Percentiles rank a stretch among this genome's conserved stretches.
Evolutionary conservation across 371 early-diverging fungal genomes (phyloP).

Genomic region (Mortierella sp.): DNA sequence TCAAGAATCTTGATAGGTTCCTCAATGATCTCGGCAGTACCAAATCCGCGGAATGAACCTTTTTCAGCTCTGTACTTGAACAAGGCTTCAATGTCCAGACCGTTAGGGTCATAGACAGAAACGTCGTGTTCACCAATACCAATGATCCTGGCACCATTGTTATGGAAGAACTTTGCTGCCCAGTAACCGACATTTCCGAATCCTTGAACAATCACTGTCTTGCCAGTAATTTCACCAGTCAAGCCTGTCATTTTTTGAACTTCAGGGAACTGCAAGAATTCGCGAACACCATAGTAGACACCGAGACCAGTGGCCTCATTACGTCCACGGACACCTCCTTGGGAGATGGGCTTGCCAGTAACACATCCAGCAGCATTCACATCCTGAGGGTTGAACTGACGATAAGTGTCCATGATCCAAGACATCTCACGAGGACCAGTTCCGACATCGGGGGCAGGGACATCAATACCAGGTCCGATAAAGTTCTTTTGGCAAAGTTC

Average conservation of each 20-base stretch:
- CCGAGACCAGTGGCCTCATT: slow-evolving; percentile 93
- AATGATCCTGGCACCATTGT: slow-evolving; percentile 86
- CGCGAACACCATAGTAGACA: slow-evolving; percentile 89
- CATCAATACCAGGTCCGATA: slow-evolving; percentile 87
- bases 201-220: slow-evolving; percentile 85
- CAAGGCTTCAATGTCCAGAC: slow-evolving; percentile 80
- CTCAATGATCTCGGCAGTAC: slow-evolving; percentile 71
- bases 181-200: slow-evolving; percentile 95
- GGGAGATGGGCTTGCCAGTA: slow-evolving; percentile 89
- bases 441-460: slow-evolving; percentile 95
- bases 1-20: slow-evolving; percentile 78
- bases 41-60: slow-evolving; percentile 79
- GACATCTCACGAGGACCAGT: slow-evolving; percentile 92
- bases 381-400: slow-evolving; percentile 88
- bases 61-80: slow-evolving; percentile 74
- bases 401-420: slow-evolving; percentile 93
- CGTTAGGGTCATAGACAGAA: slow-evolving; percentile 77
- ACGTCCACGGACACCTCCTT: slow-evolving; percentile 93
- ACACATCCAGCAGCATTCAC: slow-evolving; percentile 90
- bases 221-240: slow-evolving; percentile 75
- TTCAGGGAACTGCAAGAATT: slow-evolving; percentile 85
- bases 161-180: slow-evolving; percentile 90
- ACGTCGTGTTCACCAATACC: slow-evolving; percentile 85
- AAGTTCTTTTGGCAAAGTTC: slow-evolving; percentile 94
- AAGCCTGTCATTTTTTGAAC: slow-evolving; percentile 83